Base-by-base conservation (phyloP, 2,329 filamentous ascomycete species). In the Neopestalotiopsis sp. region DNA sequence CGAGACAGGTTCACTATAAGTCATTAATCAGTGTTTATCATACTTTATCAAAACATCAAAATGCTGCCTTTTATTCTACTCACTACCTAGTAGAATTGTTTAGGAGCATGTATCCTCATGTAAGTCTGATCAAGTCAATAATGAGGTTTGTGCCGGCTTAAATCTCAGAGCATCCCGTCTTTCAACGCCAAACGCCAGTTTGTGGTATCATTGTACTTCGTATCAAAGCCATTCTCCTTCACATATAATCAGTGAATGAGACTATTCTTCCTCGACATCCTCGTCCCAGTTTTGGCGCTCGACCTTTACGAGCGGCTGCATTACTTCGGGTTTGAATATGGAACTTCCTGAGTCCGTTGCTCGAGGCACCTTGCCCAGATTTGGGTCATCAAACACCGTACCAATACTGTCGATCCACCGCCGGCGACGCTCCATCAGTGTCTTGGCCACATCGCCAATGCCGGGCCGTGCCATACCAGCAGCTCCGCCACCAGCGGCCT, bases 321-420 rank as follows among this genome's bases (percentile, higher is more conserved):
- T 95, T 69, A 88, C 84, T 4, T 86, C 86, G 2, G 90, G 83
- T 72, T 91, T 91, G 81, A 97, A 98, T 68, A 98, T 92, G 42
- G 85, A 87, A 75, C 87, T 91, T 65, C 82, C 84, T 1, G 89
- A 88, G 69, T 96, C 91, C 1, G 85, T 83, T 28, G 79, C 81
- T 1, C 90, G 84, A 17, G 94, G 94, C 57, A 98, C 91, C 67
- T 87, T 89, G 70, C 88, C 89, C 45, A 94, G 87, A 74, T 90
- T 91, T 74, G 95, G 94, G 74, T 93, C 93, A 70, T 95, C 91
- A 75, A 99, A 97, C 0, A 98, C 94, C 0, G 94, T 92, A 0
- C 94, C 94, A 73, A 99, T 97, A 52, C 90, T 95, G 72, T 94
- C 92, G 72, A 94, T 94, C 95, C 96, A 99, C 73, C 94, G 90